Conservation (phyloP, 2,329 filamentous ascomycete genomes). For the Exophiala aquamarina region DNA sequence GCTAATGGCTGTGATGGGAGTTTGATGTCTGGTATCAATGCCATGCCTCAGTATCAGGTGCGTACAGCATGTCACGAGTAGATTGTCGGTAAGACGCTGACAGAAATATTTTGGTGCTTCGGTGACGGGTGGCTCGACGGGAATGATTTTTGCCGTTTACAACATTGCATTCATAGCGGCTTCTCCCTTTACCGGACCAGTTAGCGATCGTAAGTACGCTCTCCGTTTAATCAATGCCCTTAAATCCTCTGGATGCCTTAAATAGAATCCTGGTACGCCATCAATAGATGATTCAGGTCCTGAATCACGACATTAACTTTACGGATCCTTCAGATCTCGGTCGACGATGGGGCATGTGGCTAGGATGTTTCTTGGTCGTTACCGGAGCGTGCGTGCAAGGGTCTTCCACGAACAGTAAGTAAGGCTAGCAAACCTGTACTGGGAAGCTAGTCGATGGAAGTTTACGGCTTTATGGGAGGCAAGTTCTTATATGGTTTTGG, state of each 20-base stretch:
- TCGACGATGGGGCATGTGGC: slow-evolving; percentile 31
- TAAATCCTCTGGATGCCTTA: too few relatives aligned
- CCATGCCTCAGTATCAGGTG: slow-evolving; percentile 44
- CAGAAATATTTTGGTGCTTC: not conserved
- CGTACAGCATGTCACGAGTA: slow-evolving; percentile 41
- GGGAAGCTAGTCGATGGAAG: too few relatives aligned
- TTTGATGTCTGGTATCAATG: slow-evolving; percentile 51
- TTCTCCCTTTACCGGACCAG: not conserved
- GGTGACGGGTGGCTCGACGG: not conserved
- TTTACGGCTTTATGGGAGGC: slow-evolving; percentile 31
- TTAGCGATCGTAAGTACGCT: not conserved
- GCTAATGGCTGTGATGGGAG: slow-evolving; percentile 49
- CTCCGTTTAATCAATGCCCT: too few relatives aligned
- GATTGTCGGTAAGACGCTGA: not conserved
- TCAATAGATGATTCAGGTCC: too few relatives aligned
- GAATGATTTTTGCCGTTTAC: slow-evolving; percentile 42
- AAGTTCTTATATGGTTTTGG: slow-evolving; percentile 36
- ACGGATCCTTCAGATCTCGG: slow-evolving; percentile 12
- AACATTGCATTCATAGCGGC: slow-evolving; percentile 46
- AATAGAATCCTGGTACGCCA: too few relatives aligned
- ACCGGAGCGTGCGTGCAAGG: slow-evolving; percentile 32
- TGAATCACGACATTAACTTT: too few relatives aligned
- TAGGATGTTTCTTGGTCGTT: slow-evolving; percentile 44
- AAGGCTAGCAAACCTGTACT: not conserved
- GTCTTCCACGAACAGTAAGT: slow-evolving; percentile 28